A percentile compares a stretch with the other conserved stretches of the same genome.
Conservation (phyloP, 805 yeast species). For the Pichia cabralensis region DNA sequence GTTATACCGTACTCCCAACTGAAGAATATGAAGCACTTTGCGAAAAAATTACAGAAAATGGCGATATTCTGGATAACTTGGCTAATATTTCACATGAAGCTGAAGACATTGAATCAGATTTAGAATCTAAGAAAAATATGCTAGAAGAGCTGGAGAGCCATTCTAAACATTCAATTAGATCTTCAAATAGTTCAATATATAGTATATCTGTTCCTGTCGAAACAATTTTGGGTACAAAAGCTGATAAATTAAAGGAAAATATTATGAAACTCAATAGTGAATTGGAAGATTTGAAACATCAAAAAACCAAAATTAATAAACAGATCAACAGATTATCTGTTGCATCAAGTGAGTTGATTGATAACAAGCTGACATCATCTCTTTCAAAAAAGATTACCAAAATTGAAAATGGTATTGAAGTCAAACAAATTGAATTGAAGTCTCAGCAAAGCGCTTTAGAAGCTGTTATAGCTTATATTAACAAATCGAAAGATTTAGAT, state of each 20-base stretch:
- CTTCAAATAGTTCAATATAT: conserved; percentile 1
- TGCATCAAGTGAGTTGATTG: conserved; percentile 2
- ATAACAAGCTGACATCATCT: conserved; percentile 1
- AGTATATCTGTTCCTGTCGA: conserved; percentile 8
- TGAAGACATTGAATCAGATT: conserved; percentile 7
- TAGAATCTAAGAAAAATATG: conserved; percentile 7
- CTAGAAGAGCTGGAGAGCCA: conserved; percentile 8
- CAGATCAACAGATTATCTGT: conserved; percentile 10
- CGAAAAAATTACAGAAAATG: background rate
- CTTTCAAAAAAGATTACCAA: conserved; percentile 2
- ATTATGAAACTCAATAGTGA: background rate
- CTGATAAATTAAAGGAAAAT: background rate
- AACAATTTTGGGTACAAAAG: conserved; percentile 6
- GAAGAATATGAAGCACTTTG: conserved; percentile 17
- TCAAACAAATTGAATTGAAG: conserved; percentile 7
- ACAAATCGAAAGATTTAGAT: conserved; percentile 6
- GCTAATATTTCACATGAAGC: conserved; percentile 8
- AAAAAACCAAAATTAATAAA: conserved; percentile 1
- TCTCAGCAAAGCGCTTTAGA: conserved; percentile 10
- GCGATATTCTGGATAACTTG: conserved; percentile 1
- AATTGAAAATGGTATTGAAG: conserved; percentile 8
- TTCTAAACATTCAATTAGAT: conserved; percentile 5
- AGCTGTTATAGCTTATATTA: conserved; percentile 12
- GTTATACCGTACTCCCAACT: conserved; percentile 17
- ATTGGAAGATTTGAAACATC: background rate